These are phyloP conservation scores for Monosporozyma siamensis DNA, from an alignment of 805 yeast genomes.

Conservation along the genomic window DNA sequence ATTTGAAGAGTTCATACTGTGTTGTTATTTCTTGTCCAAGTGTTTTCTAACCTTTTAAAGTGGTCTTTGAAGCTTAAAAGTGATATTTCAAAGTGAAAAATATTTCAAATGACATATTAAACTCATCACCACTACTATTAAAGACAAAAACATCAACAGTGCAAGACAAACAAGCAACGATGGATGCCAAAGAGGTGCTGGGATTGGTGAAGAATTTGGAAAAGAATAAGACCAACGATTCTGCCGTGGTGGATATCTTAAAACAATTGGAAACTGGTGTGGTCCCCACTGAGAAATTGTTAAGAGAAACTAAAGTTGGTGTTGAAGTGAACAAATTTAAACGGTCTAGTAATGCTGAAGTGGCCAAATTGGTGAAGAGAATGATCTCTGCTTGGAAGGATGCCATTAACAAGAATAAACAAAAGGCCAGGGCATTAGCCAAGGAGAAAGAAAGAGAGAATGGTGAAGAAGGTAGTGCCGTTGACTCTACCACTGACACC, in stretches of 20 bases:
- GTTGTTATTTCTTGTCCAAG: too few species aligned
- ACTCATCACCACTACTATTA: neutral
- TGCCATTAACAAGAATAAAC: slow-evolving; percentile 59
- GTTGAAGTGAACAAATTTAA: slow-evolving; percentile 88
- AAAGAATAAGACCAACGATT: slow-evolving; percentile 50
- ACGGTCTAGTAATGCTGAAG: slow-evolving; percentile 53
- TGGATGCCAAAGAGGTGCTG: slow-evolving; percentile 69
- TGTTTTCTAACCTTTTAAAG: too few species aligned
- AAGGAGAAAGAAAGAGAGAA: neutral
- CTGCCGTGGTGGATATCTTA: slow-evolving; percentile 57
- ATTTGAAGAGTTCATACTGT: neutral
- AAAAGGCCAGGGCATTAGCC: slow-evolving; percentile 8
- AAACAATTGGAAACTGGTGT: slow-evolving; percentile 51
- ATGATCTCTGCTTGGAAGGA: slow-evolving; percentile 89
- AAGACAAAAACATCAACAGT: too few species aligned
- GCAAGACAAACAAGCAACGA: slow-evolving; percentile 14
- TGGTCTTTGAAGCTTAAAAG: too few species aligned
- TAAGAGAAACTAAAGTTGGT: slow-evolving; percentile 92
- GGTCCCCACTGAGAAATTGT: slow-evolving; percentile 77
- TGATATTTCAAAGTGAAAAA: neutral
- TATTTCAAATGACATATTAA: too few species aligned
- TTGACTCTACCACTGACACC: neutral
- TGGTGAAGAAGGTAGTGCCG: too few species aligned
- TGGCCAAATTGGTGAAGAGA: slow-evolving; percentile 63
- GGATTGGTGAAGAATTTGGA: slow-evolving; percentile 65